Conservation (phyloP, 495 filamentous ascomycete genomes). For the Tuber aestivum region DNA sequence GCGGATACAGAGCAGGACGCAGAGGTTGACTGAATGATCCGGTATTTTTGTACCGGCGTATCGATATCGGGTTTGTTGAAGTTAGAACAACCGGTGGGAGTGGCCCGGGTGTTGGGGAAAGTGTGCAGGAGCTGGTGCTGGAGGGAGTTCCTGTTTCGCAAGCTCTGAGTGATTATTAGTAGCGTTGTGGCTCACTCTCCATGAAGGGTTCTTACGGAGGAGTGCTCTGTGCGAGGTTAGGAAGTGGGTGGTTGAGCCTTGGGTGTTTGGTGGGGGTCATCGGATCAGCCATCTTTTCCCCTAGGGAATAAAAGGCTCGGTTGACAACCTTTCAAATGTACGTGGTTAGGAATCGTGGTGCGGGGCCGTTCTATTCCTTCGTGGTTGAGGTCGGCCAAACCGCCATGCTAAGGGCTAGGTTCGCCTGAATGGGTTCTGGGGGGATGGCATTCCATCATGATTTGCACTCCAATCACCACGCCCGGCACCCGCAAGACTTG, state of each 20-base stretch:
- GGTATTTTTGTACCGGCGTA: background rate
- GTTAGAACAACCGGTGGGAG: background rate
- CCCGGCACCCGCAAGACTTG: no score
- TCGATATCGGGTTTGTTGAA: background rate
- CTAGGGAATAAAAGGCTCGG: background rate
- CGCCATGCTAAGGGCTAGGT: background rate
- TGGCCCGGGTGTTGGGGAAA: background rate
- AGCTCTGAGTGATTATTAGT: background rate
- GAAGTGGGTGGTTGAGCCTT: background rate
- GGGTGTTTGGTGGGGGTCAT: background rate
- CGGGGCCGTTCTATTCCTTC: background rate
- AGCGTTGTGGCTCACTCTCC: background rate
- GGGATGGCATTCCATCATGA: no score
- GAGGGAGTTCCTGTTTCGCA: background rate
- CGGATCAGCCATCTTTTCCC: background rate
- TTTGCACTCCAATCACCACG: no score
- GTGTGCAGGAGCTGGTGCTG: background rate
- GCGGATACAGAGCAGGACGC: background rate
- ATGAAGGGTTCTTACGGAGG: background rate
- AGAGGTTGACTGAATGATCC: background rate
- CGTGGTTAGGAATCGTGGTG: background rate
- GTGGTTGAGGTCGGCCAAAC: background rate
- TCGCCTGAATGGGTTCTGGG: background rate
- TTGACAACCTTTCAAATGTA: no score
- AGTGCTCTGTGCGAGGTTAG: background rate